These are phyloP conservation scores for Speleostelium caveatum DNA, from an alignment of 78 protist species.

Conservation along the genomic window DNA sequence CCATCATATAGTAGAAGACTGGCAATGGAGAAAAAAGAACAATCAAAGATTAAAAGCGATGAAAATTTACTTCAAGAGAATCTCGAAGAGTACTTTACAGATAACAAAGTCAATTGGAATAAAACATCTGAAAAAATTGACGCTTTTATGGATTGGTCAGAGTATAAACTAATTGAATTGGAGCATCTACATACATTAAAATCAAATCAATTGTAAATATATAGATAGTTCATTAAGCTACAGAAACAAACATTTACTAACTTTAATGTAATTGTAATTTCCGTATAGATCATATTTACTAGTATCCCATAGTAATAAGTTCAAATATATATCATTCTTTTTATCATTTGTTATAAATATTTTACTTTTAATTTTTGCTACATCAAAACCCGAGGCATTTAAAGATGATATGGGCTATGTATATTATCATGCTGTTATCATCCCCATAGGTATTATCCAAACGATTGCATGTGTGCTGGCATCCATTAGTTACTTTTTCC, in stretches of 20 bases:
- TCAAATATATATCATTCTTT: slow-evolving; percentile 27
- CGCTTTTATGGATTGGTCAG: slow-evolving; percentile 76
- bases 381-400: background rate
- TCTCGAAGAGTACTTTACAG: slow-evolving; percentile 50
- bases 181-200: slow-evolving; percentile 56
- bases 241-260: background rate
- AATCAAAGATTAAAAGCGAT: slow-evolving; percentile 56
- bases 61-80: slow-evolving; percentile 69
- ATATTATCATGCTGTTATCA: background rate
- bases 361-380: slow-evolving; percentile 33
- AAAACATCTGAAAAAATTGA: slow-evolving; percentile 74
- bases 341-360: slow-evolving; percentile 64
- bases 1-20: slow-evolving; percentile 48
- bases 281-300: slow-evolving; percentile 21
- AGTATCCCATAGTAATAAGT: slow-evolving; percentile 25
- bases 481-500: slow-evolving; percentile 25
- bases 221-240: background rate
- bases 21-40: slow-evolving; percentile 49
- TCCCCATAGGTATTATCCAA: slow-evolving; percentile 47
- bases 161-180: slow-evolving; percentile 57
- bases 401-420: slow-evolving; percentile 15
- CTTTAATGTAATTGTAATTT: background rate
- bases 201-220: slow-evolving; percentile 9
- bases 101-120: slow-evolving; percentile 68
- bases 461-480: slow-evolving; percentile 37